Percentiles rank a stretch among this genome's conserved stretches.
Conservation (phyloP, 106 monocot genomes). For the Dendrobium catenatum region DNA sequence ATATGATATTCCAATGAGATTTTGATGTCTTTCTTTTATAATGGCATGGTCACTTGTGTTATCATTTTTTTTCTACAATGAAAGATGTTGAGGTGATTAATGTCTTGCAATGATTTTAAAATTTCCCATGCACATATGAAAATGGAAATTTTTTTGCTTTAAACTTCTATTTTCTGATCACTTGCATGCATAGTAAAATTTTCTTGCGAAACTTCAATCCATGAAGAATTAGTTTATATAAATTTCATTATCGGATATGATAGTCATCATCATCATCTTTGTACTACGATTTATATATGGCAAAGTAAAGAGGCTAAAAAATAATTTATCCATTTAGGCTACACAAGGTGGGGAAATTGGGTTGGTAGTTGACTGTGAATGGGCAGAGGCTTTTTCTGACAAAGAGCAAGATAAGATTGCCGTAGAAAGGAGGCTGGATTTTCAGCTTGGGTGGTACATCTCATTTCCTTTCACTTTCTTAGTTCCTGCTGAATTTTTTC, state of each 20-base stretch:
- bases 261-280: neutral
- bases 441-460: slow-evolving; percentile 88
- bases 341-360: slow-evolving; percentile 91
- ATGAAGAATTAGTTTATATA: neutral
- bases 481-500: neutral
- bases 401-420: slow-evolving; percentile 62
- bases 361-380: slow-evolving; percentile 79
- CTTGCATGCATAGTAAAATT: neutral
- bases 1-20: neutral
- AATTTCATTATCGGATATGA: neutral
- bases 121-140: neutral
- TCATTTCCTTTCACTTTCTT: slow-evolving; percentile 1
- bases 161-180: no score
- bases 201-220: neutral
- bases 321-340: slow-evolving; percentile 29
- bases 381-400: slow-evolving; percentile 88
- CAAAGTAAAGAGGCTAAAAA: neutral
- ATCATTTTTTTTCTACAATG: neutral
- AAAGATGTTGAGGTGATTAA: neutral
- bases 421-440: slow-evolving; percentile 70
- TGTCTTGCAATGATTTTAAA: neutral
- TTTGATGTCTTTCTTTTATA: neutral
- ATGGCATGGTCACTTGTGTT: neutral
- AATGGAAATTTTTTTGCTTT: neutral
- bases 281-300: neutral